These are phyloP conservation scores for Leptomonas pyrrhocoris DNA, from an alignment of 208 protist species.

Conservation along the genomic window DNA sequence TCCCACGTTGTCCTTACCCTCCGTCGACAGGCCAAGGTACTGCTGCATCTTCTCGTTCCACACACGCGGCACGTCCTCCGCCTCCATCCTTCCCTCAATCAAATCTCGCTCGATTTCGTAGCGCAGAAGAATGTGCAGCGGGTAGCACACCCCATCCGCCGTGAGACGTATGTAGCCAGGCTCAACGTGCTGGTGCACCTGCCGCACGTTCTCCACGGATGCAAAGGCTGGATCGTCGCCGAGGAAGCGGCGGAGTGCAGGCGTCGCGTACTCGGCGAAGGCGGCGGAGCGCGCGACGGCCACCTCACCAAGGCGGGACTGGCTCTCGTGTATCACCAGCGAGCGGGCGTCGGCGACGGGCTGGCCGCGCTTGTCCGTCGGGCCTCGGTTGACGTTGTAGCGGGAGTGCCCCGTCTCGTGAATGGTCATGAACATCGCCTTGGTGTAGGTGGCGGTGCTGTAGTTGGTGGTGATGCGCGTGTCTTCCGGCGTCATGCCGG, in stretches of 20 bases:
- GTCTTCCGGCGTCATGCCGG: conserved; percentile 59
- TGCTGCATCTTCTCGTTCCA: conserved; percentile 87
- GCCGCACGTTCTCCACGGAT: conserved; percentile 44
- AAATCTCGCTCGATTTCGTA: conserved; percentile 83
- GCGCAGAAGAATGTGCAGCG: conserved; percentile 83
- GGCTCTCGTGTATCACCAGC: conserved; percentile 81
- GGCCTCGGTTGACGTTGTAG: conserved; percentile 67
- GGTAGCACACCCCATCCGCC: conserved; percentile 88
- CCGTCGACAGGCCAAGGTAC: conserved; percentile 71
- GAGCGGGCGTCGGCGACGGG: conserved; percentile 54
- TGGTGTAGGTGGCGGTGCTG: conserved; percentile 39
- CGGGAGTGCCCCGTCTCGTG: conserved; percentile 21
- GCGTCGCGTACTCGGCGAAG: conserved; percentile 59
- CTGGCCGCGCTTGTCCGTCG: conserved; percentile 42
- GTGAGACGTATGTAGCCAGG: conserved; percentile 76
- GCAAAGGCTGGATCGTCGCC: conserved; percentile 50
- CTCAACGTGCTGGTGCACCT: conserved; percentile 46
- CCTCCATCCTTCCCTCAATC: conserved; percentile 69
- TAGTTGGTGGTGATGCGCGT: conserved; percentile 82
- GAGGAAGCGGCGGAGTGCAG: conserved; percentile 45
- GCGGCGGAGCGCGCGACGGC: conserved; percentile 54
- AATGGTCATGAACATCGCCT: conserved; percentile 39
- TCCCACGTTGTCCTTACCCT: conserved; percentile 65
- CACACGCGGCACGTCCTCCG: conserved; percentile 66
- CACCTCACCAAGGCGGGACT: conserved; percentile 77